A percentile compares a stretch with the other conserved stretches of the same genome.
phyloP scores from a whole-genome alignment of 139 green algal species.

The Chlamydomonas sp. region DNA sequence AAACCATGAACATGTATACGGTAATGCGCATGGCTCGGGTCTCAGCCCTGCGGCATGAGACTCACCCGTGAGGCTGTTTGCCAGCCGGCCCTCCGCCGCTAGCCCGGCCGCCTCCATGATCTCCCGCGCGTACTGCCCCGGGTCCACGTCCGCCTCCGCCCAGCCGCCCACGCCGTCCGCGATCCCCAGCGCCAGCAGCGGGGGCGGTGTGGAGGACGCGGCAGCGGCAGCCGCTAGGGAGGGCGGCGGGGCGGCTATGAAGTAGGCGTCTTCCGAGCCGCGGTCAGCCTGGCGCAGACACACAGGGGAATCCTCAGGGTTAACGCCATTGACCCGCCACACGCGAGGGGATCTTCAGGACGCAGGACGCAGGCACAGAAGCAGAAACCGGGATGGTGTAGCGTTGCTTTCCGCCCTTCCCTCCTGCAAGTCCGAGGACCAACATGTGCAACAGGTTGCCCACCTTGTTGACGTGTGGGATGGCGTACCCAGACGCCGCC shows the following conservation, averaged over 20 bases:
- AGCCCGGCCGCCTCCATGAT: constrained; percentile 51
- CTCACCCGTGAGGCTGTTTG: neutral
- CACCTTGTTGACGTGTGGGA: constrained; percentile 32
- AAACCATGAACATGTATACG: no score
- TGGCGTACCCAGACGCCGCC: neutral
- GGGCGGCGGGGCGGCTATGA: constrained; percentile 48
- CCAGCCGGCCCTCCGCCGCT: neutral
- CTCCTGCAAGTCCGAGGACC: no score
- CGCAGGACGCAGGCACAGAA: neutral
- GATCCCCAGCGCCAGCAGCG: constrained; percentile 68
- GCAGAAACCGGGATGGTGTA: neutral
- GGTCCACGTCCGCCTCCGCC: constrained; percentile 76
- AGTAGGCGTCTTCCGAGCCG: constrained; percentile 88
- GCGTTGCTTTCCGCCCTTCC: neutral
- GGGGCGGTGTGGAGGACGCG: neutral
- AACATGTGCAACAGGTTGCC: neutral
- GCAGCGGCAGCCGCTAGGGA: constrained; percentile 7
- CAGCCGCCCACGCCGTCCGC: constrained; percentile 91
- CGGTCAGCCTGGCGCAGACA: constrained; percentile 38
- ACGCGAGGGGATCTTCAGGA: no score
- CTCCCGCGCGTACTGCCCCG: constrained; percentile 67
- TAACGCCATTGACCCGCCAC: no score
- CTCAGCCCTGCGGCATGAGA: neutral
- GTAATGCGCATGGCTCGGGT: neutral
- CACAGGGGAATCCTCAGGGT: neutral